Base-by-base conservation (phyloP, 2,329 filamentous ascomycete species). In the Monilinia fructicola region DNA sequence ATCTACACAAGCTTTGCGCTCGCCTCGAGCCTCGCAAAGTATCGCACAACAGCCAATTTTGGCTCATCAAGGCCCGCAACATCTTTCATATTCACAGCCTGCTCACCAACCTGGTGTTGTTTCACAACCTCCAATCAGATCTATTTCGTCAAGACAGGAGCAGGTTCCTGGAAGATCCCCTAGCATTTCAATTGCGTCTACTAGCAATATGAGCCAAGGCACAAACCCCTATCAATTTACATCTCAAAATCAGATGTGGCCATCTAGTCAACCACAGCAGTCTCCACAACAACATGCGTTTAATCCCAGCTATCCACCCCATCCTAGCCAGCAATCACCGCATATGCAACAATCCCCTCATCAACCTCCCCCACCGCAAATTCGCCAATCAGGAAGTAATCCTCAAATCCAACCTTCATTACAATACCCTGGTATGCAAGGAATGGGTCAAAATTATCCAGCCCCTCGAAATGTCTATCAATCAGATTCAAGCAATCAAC, bases 101-200 rank as follows among this genome's bases (percentile, higher is more conserved):
- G 85, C 90, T 55, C 88, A 91, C 74, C 84, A 89, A 46, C 90
- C 90, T 74, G 89, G 86, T 74, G 83, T 88, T 50, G 87, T 93
- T 75, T 85, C 85, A 40, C 90, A 92, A 76, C 89, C 91, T 31
- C 87, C 88, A 31, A 87, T 92, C 77, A 87, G 90, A 78, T 84
- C 85, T 75, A 88, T 90, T 79, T 85, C 86, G 70, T 86, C 87
- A 48, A 79, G 82, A 44, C 80, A 84, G 59, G 82, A 86, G 67
- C 85, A 90, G 75, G 85, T 90, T 77, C 21, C 40, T 23, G 85
- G 88, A 72, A 84, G 88, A 72, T 85, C 89, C 70, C 87, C 89
- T 54, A 85, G 84, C 67, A 79, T 85, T 63, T 78, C 84, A 61
- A 79, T 85, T 76, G 83, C 82, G 75, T 83, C 82, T 63, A 81